Conservation (phyloP, 306 rosid genomes). For the Casuarina cunninghamiana region DNA sequence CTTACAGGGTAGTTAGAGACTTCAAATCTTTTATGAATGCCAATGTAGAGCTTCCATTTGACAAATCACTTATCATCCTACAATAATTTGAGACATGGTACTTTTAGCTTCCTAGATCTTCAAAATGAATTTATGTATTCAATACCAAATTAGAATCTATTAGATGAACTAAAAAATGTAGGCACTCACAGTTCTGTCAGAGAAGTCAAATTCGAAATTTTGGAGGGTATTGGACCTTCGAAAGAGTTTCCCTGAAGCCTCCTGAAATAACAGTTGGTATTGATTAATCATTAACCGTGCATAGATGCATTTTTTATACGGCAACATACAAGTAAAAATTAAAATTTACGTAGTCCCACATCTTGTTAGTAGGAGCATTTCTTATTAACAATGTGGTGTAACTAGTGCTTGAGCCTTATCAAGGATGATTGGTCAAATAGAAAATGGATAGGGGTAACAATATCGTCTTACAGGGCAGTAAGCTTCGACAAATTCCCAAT, state of each 20-base stretch:
- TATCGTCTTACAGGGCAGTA: slow-evolving; percentile 52
- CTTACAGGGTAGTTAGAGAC: slow-evolving; percentile 64
- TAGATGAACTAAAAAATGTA: slow-evolving; percentile 3
- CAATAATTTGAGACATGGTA: slow-evolving; percentile 23
- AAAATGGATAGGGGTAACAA: neutral
- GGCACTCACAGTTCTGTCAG: slow-evolving; percentile 63
- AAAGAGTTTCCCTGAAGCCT: slow-evolving; percentile 85
- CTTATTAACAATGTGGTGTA: neutral
- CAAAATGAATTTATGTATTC: neutral
- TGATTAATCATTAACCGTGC: neutral
- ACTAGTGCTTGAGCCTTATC: neutral
- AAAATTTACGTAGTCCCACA: neutral
- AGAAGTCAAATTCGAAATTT: slow-evolving; percentile 70
- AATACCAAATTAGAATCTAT: neutral
- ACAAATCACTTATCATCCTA: slow-evolving; percentile 62
- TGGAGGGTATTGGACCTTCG: slow-evolving; percentile 60
- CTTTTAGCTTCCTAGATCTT: slow-evolving; percentile 25
- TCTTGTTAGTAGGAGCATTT: neutral
- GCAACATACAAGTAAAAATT: neutral
- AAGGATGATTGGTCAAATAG: neutral
- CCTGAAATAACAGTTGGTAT: slow-evolving; percentile 41
- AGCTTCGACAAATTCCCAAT: slow-evolving; percentile 73
- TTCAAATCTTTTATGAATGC: slow-evolving; percentile 61
- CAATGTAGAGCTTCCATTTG: slow-evolving; percentile 74
- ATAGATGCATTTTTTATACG: neutral